Base-by-base conservation (phyloP, 164 flowering plant genomes). In the Chloranthus sessilifolius region DNA sequence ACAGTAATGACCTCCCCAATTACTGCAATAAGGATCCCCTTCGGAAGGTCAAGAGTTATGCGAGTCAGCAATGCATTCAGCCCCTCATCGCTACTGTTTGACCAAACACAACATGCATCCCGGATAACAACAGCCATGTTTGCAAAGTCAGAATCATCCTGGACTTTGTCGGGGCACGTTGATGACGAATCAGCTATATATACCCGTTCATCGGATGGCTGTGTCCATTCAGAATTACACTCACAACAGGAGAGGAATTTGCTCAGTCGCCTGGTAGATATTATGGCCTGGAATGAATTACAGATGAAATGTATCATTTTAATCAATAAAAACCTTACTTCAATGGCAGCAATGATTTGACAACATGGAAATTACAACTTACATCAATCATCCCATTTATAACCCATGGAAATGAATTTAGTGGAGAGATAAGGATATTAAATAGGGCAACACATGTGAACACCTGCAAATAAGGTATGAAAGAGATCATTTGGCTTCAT, bases 401-500 rank as follows among this genome's bases (percentile, higher is more conserved):
- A 64, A 88, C 98, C 98, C 98, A 92, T 10, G 96, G 98, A 34
- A 92, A 92, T 53, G 98, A 88, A 69, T 92, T 92, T 29, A 92
- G 70, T 35, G 98, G 98, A 75, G 98, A 88, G 43, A 92, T 88
- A 67, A 92, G 63, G 26, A 73, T 78, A 56, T 92, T 92, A 56
- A 92, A 92, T 53, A 92, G 61, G 44, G 95, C 92, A 57, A 92
- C 81, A 75, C 98, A 92, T 33, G 98, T 92, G 71, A 92, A 92
- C 55, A 85, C 98, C 98, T 91, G 88, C 57, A 82, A 70, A 43
- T 25, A 50, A 42, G 25, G 34, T 41, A 69, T 41, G 5, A 33
- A 30, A 17, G 28, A 26, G 20, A 31, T 12, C n/a, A n/a, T n/a
- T n/a, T n/a, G n/a, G n/a, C n/a, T n/a, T n/a, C n/a, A n/a, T n/a